Evolutionary conservation across 768 basidiomycete genomes (phyloP), one percentile per base, ranked within the genome.

Genomic region (Leccinum incarnatum): DNA sequence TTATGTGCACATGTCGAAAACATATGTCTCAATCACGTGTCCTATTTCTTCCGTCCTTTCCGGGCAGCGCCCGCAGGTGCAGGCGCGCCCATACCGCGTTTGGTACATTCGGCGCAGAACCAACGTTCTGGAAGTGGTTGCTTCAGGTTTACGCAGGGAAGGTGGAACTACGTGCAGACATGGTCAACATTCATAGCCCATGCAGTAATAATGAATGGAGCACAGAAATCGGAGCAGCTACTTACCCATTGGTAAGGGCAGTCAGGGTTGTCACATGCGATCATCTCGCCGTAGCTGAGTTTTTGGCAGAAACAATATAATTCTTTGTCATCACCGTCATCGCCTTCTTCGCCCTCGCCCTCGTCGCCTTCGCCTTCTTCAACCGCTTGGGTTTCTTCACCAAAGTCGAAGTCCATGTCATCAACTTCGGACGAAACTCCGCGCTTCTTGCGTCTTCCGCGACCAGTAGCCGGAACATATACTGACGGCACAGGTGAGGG

Each of bases 241-340:
- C 83, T 76, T 57, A 85, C 85, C 85, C 85, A 86, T 78, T 86
- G 83, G 69, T 76, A 80, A 8, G 72, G 77, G 67, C 84, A 86
- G 29, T 74, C 73, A 32, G 80, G 76, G 64, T 82, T 80, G 67
- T 86, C 84, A 65, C 85, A 86, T 37, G 79, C 85, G 59, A 86
- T 83, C 85, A 86, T 86, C 74, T 83, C 85, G 51, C 86, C 86
- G 63, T 84, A 86, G 51, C 81, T 83, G 62, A 80, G 77, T 67
- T 83, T 82, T 63, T 81, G 81, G 69, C 86, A 87, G 72, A 80
- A 79, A 70, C 86, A 87, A 60, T 87, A 87, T 5, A 84, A 62
- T 54, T 77, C 76, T 67, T 84, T 80, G 70, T 87, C 83, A 64
- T 83, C 83, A 2, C 74, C 79, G 53, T 79, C 81, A n/a, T 79